Percentiles rank a stretch among this genome's conserved stretches.
Evolutionary conservation across 2,329 filamentous ascomycete species (phyloP).

Genomic region (Ophiostoma ulmi): DNA sequence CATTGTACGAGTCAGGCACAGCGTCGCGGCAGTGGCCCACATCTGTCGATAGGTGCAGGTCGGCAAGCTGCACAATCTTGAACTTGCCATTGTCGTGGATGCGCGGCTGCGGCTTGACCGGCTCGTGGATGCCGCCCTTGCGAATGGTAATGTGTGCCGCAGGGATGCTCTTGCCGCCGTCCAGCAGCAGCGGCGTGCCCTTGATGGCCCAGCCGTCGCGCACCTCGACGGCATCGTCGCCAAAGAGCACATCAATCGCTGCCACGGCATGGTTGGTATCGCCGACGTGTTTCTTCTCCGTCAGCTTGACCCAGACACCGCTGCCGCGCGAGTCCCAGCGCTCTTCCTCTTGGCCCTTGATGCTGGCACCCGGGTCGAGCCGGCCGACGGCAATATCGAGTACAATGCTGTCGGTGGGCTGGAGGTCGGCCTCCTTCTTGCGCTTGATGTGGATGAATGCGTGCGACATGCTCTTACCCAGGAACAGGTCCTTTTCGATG

Average conservation of each 20-base stretch:
- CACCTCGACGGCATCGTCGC: constrained; percentile 85
- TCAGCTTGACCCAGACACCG: constrained; percentile 78
- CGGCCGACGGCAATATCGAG: constrained; percentile 72
- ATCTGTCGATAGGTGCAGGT: constrained; percentile 88
- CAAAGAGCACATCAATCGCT: constrained; percentile 79
- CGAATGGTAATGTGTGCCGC: constrained; percentile 74
- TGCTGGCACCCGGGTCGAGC: constrained; percentile 57
- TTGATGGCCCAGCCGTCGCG: constrained; percentile 78
- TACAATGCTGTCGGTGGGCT: constrained; percentile 68
- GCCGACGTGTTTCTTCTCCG: constrained; percentile 64
- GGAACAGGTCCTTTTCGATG: constrained; percentile 83
- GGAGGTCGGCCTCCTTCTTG: constrained; percentile 80
- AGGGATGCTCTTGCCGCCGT: constrained; percentile 55
- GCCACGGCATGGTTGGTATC: constrained; percentile 73
- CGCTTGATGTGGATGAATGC: constrained; percentile 78
- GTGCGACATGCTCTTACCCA: constrained; percentile 67
- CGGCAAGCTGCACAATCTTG: constrained; percentile 95
- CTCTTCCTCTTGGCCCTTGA: constrained; percentile 49
- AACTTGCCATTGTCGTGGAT: constrained; percentile 88
- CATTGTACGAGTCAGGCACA: constrained; percentile 66
- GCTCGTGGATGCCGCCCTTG: constrained; percentile 60
- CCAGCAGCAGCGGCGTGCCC: constrained; percentile 67
- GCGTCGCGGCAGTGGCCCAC: constrained; percentile 80
- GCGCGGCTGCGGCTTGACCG: constrained; percentile 65
- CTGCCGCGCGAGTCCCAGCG: constrained; percentile 72